Evolutionary conservation across 345 rosid genomes (phyloP), one percentile per base, ranked within the genome.

Genomic region (Laguncularia racemosa): DNA sequence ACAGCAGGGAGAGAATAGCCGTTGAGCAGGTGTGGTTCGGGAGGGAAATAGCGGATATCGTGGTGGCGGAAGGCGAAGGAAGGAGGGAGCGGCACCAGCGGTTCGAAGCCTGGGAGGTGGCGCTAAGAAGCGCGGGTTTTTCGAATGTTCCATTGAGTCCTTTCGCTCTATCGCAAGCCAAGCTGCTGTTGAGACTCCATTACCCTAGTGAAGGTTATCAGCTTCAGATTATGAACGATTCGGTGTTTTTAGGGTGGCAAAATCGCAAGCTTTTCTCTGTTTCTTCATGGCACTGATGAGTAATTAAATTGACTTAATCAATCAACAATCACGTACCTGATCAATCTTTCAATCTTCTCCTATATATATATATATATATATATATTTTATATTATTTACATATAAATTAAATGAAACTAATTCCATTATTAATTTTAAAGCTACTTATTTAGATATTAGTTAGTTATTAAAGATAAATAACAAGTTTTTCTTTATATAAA

Each of bases 141-240:
- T 58, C 53, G 18, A 83, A 83, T 62, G 84, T 89, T 38, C 81
- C 97, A 0, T 64, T 89, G 33, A 89, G 99, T 63, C 81, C 88
- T 20, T 93, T 78, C 48, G 95, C 96, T 26, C 62, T 81, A 12
- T 85, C 99, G 13, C 99, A 93, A 72, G 99, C 99, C 10, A 89
- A 89, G 82, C 85, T 93, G 55, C 82, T 93, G 14, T 67, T 93
- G 20, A 76, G 96, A 66, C 96, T 93, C 50, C 97, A 93, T 64
- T 93, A 93, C 72, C 99, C 99, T 17, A 84, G 89, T 2, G 99
- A 89, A 66, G 99, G 99, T 63, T 93, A 84, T 62, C 84, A 75
- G 63, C 91, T 92, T 70, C 85, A 78, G 68, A 72, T 80, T 63
- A 78, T 71, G 56, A 80, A 75, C 71, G 55, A 79, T 67, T 80